These are phyloP conservation scores for Simplicillium sp. DNA, from an alignment of 2,329 filamentous ascomycete genomes.

Conservation along the genomic window DNA sequence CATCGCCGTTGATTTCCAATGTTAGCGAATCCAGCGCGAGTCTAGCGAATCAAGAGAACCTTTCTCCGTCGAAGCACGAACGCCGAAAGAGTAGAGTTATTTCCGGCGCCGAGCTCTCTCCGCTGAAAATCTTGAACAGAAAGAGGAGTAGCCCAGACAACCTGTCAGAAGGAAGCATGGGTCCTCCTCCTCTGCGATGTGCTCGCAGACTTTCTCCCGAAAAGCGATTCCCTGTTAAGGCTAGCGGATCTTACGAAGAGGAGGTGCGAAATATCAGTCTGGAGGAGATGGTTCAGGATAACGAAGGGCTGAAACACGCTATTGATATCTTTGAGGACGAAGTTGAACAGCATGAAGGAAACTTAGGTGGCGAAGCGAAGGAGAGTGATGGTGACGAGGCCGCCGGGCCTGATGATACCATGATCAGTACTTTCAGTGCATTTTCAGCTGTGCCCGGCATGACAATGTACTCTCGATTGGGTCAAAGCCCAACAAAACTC, in stretches of 20 bases:
- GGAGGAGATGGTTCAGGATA: slow-evolving; percentile 44
- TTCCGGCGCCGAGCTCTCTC: slow-evolving; percentile 47
- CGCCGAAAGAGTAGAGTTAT: slow-evolving; percentile 45
- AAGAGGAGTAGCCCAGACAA: slow-evolving; percentile 14
- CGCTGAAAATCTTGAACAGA: slow-evolving; percentile 40
- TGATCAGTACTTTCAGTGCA: slow-evolving; percentile 76
- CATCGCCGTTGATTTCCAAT: slow-evolving; percentile 35
- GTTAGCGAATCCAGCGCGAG: slow-evolving; percentile 19
- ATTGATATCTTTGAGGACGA: slow-evolving; percentile 57
- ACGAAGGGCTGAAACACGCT: slow-evolving; percentile 46
- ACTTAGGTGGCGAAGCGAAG: slow-evolving; percentile 13
- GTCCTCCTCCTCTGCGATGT: slow-evolving; percentile 26
- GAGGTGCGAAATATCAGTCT: slow-evolving; percentile 29
- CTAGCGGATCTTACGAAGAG: slow-evolving; percentile 24
- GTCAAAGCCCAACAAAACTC: slow-evolving; percentile 52
- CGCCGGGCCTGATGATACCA: slow-evolving; percentile 57
- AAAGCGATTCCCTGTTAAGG: slow-evolving; percentile 52
- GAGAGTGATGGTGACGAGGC: slow-evolving; percentile 22
- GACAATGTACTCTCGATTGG: slow-evolving; percentile 70
- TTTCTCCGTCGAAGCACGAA: slow-evolving; percentile 23
- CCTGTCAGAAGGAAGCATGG: not conserved
- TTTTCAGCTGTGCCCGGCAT: slow-evolving; percentile 87
- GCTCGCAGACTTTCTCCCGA: slow-evolving; percentile 41
- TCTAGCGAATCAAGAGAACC: slow-evolving; percentile 1
- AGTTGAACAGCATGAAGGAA: slow-evolving; percentile 18